These are phyloP conservation scores for Raphanus sativus DNA, from an alignment of 345 rosid genomes.

Conservation along the genomic window DNA sequence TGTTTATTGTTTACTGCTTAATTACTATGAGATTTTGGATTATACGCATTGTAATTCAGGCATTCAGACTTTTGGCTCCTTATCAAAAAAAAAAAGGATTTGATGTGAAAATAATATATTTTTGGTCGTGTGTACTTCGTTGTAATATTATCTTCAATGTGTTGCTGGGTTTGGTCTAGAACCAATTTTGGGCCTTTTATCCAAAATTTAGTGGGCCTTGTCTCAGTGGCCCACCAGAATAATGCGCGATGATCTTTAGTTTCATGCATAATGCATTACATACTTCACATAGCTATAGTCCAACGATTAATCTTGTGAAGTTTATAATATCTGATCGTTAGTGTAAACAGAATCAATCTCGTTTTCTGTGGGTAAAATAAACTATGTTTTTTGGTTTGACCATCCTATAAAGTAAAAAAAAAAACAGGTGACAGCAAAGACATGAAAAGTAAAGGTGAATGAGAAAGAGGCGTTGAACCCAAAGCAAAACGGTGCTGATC, in stretches of 20 bases:
- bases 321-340: not conserved
- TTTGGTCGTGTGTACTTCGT: no score
- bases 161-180: no score
- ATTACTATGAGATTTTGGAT: slow-evolving; percentile 7
- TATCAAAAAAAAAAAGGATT: no score
- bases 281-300: not conserved
- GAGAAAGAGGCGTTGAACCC: slow-evolving; percentile 32
- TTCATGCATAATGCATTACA: not conserved
- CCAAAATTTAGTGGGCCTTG: not conserved
- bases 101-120: no score
- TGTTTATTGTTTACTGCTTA: not conserved
- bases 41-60: not conserved
- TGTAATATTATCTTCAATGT: no score
- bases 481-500: slow-evolving; percentile 37
- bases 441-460: not conserved
- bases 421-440: slow-evolving; percentile 17
- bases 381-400: slow-evolving; percentile 17
- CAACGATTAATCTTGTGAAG: not conserved
- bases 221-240: not conserved
- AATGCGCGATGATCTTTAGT: not conserved
- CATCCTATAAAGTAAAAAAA: not conserved
- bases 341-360: slow-evolving; percentile 17
- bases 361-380: not conserved
- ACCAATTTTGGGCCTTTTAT: not conserved
- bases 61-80: not conserved